Evolutionary conservation across 2,329 filamentous ascomycete genomes (phyloP).

Genomic region (Xylaria sp.): DNA sequence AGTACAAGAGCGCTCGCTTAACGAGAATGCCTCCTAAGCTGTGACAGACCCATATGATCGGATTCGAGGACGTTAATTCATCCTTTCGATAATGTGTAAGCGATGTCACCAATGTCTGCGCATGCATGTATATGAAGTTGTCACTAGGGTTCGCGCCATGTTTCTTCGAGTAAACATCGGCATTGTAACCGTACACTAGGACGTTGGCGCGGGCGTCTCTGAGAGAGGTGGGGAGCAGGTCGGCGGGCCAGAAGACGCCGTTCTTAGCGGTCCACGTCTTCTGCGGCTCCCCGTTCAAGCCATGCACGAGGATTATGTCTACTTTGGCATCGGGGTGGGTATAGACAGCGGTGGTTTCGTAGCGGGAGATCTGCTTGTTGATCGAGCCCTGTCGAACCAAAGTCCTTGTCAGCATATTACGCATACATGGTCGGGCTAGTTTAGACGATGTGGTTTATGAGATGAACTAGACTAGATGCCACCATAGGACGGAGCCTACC

Average conservation of each 20-base stretch:
- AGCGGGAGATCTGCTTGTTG: slow-evolving; percentile 58
- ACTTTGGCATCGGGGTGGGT: slow-evolving; percentile 63
- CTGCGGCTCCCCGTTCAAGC: slow-evolving; percentile 69
- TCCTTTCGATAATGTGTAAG: slow-evolving; percentile 68
- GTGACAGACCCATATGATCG: slow-evolving; percentile 79
- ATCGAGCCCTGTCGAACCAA: slow-evolving; percentile 50
- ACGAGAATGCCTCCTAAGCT: slow-evolving; percentile 75
- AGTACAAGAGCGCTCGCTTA: slow-evolving; percentile 72
- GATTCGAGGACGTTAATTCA: slow-evolving; percentile 61
- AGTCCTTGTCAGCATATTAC: slow-evolving; percentile 28
- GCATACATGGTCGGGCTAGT: not conserved
- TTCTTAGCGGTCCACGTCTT: slow-evolving; percentile 66
- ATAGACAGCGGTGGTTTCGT: slow-evolving; percentile 65
- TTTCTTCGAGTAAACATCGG: slow-evolving; percentile 61
- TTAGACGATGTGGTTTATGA: slow-evolving; percentile 3
- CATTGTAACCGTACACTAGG: slow-evolving; percentile 77
- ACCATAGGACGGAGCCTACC: slow-evolving; percentile 23
- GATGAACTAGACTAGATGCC: not conserved
- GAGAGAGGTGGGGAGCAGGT: slow-evolving; percentile 68
- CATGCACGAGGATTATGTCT: slow-evolving; percentile 74
- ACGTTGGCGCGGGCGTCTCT: slow-evolving; percentile 65
- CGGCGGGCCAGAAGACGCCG: slow-evolving; percentile 70
- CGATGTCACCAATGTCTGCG: slow-evolving; percentile 68
- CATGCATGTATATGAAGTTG: slow-evolving; percentile 72
- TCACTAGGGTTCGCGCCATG: slow-evolving; percentile 63